A percentile compares a stretch with the other conserved stretches of the same genome.
phyloP scores from a whole-genome alignment of 345 rosid genomes.

The Noccaea caerulescens region DNA sequence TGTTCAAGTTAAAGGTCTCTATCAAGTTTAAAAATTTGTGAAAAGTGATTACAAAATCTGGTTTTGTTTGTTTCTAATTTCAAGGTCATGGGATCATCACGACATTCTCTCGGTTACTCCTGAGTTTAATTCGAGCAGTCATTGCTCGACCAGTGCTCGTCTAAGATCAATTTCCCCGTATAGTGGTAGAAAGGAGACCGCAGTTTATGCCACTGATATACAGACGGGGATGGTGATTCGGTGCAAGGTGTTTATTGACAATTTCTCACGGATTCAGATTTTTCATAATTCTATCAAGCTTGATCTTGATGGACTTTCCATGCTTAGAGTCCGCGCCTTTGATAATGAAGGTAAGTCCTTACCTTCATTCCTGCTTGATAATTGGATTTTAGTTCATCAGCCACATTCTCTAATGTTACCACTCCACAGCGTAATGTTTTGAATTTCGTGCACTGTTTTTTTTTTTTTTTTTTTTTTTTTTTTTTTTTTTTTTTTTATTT shows the following conservation, averaged over 20 bases:
- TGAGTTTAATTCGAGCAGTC: slow-evolving; percentile 76
- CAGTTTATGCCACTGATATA: slow-evolving; percentile 85
- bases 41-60: no score
- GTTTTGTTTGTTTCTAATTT: slow-evolving; percentile 8
- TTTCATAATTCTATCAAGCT: slow-evolving; percentile 91
- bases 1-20: not conserved
- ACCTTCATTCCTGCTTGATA: not conserved
- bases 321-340: slow-evolving; percentile 88
- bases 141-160: slow-evolving; percentile 84
- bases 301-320: slow-evolving; percentile 94
- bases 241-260: slow-evolving; percentile 95
- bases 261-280: slow-evolving; percentile 83
- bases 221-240: slow-evolving; percentile 85
- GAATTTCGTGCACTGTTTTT: slow-evolving; percentile 7
- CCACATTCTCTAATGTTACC: not conserved
- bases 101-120: slow-evolving; percentile 83
- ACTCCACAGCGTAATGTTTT: slow-evolving; percentile 9
- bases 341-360: slow-evolving; percentile 69
- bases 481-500: not conserved
- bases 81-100: slow-evolving; percentile 98
- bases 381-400: not conserved
- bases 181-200: slow-evolving; percentile 85
- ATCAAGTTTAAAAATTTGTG: not conserved
- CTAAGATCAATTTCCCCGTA: slow-evolving; percentile 76
- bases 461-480: not conserved